Percentiles rank a stretch among this genome's conserved stretches.
phyloP scores from a whole-genome alignment of 2,329 filamentous ascomycete genomes.

The Phoma herbarum region DNA sequence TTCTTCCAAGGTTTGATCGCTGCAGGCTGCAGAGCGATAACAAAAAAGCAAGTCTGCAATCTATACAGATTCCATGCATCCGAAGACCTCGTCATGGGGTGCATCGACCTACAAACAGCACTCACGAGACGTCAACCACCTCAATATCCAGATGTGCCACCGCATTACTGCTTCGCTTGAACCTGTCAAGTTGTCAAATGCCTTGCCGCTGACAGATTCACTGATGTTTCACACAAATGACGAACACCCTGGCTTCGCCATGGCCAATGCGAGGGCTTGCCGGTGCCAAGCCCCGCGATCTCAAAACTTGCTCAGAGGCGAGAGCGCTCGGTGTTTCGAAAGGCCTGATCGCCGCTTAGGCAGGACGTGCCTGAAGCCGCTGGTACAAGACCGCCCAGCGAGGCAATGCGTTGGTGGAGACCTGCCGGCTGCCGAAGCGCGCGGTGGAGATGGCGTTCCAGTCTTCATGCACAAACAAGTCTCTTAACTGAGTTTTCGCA shows the following conservation, averaged over 20 bases:
- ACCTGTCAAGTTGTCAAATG: conserved; percentile 15
- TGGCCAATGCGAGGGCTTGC: conserved; percentile 6
- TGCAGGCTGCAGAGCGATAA: conserved; percentile 5
- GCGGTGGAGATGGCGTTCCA: conserved; percentile 2
- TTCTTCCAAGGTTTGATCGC: not conserved
- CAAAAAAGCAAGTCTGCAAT: conserved; percentile 7
- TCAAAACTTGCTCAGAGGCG: conserved; percentile 14
- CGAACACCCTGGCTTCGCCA: conserved; percentile 1
- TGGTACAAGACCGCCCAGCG: not conserved
- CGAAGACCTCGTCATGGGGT: not conserved
- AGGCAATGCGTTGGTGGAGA: conserved; percentile 4
- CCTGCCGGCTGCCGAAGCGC: conserved; percentile 10
- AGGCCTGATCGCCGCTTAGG: conserved; percentile 7
- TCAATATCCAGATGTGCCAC: conserved; percentile 2
- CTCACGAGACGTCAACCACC: conserved; percentile 8
- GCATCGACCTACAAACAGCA: not conserved
- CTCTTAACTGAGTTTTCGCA: not conserved
- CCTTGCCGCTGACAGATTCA: conserved; percentile 27
- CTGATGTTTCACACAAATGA: conserved; percentile 39
- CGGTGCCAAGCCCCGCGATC: conserved; percentile 6
- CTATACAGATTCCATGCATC: not conserved
- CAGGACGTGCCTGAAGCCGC: conserved; percentile 2
- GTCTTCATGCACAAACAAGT: conserved; percentile 4
- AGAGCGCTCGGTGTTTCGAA: conserved; percentile 16
- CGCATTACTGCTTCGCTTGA: conserved; percentile 6